Percentiles rank a stretch among this genome's conserved stretches.
These are phyloP conservation scores for Hemileia vastatrix DNA, from an alignment of 1,284 basidiomycete genomes.

Conservation along the genomic window DNA sequence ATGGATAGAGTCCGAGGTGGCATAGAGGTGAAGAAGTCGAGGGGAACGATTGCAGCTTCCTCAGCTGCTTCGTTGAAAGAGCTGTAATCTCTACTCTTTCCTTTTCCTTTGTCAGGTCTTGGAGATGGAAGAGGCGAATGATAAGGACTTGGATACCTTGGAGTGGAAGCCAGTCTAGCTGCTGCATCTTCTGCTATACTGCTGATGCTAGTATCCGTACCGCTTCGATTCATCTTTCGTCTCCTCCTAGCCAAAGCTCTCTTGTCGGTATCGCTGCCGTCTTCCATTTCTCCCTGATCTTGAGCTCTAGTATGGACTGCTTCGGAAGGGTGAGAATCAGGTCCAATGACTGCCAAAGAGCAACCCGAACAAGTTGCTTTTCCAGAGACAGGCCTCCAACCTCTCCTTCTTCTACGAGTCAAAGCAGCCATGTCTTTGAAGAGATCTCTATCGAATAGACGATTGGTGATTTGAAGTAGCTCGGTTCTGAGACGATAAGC, in stretches of 20 bases:
- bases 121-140: neutral
- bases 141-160: neutral
- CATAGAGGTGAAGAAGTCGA: neutral
- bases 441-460: constrained; percentile 69
- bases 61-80: neutral
- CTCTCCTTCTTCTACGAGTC: constrained; percentile 38
- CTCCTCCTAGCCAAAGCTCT: neutral
- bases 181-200: neutral
- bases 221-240: neutral
- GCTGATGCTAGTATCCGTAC: neutral
- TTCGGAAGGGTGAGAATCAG: neutral
- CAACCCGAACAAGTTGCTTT: neutral
- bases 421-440: constrained; percentile 59
- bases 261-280: neutral
- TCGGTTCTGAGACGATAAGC: constrained; percentile 84
- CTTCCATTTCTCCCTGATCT: neutral
- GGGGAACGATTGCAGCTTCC: neutral
- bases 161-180: neutral
- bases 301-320: neutral
- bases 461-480: constrained; percentile 72
- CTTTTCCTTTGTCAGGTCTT: neutral
- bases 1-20: neutral
- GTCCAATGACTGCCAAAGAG: neutral
- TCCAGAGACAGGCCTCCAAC: too few relatives aligned
- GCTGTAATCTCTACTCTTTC: neutral